A percentile compares a stretch with the other conserved stretches of the same genome.
These are phyloP conservation scores for Zizania latifolia DNA, from an alignment of 176 grass and related monocot genomes.

Conservation along the genomic window DNA sequence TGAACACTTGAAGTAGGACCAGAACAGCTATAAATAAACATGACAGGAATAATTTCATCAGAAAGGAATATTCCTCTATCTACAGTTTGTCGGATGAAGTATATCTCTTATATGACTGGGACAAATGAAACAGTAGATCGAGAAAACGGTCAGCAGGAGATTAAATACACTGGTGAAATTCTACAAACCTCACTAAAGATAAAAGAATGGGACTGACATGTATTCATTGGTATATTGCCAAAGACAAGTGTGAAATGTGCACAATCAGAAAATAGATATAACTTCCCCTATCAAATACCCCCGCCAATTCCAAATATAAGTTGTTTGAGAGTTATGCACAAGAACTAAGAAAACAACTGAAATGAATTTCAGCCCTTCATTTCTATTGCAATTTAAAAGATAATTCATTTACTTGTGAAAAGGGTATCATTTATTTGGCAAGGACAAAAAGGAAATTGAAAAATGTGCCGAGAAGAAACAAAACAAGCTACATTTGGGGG, in stretches of 20 bases:
- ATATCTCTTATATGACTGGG: background rate
- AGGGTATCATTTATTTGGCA: no score
- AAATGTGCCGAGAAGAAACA: no score
- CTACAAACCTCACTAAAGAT: background rate
- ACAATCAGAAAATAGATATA: background rate
- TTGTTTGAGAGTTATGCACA: no score
- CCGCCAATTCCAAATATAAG: no score
- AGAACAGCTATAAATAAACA: no score
- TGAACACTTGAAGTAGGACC: background rate
- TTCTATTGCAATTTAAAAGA: no score
- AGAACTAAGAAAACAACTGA: no score
- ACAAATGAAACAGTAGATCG: background rate
- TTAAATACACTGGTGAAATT: background rate
- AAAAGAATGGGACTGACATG: background rate
- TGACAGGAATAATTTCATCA: slow-evolving; percentile 26
- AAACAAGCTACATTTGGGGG: no score
- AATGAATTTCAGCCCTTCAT: no score
- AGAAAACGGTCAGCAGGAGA: background rate
- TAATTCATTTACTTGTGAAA: no score
- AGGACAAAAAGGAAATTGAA: no score
- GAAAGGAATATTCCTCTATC: slow-evolving; percentile 19
- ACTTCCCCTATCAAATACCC: background rate
- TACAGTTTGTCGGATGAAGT: slow-evolving; percentile 23
- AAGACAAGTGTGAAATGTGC: background rate
- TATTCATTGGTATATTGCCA: background rate